A percentile compares a stretch with the other conserved stretches of the same genome.
Evolutionary conservation across 1,284 basidiomycete genomes (phyloP).

Genomic region (Ustilago tritici): DNA sequence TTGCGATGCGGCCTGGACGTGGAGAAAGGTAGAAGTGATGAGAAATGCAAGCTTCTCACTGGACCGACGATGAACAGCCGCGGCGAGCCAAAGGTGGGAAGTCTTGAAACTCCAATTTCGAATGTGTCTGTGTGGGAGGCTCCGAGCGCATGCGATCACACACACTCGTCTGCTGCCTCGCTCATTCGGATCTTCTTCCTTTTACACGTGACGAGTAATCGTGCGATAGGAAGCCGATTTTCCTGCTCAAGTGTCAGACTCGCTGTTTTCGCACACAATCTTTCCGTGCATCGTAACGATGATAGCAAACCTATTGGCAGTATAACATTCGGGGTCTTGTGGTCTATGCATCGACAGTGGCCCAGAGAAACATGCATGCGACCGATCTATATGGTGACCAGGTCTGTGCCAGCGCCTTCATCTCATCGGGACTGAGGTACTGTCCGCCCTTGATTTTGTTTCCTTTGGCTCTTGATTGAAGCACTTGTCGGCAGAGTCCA

Average conservation of each 20-base stretch:
- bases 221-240: conserved; percentile 18
- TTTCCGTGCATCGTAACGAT: too few relatives aligned
- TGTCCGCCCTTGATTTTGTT: conserved; percentile 65
- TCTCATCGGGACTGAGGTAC: conserved; percentile 65
- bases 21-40: conserved; percentile 20
- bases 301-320: too few relatives aligned
- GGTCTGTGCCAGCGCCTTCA: conserved; percentile 56
- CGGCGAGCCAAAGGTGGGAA: background rate
- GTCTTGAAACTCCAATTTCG: conserved; percentile 6
- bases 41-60: conserved; percentile 29
- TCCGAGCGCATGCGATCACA: conserved; percentile 35
- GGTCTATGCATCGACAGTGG: conserved; percentile 46
- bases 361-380: conserved; percentile 65
- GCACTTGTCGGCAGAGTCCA: conserved; percentile 35
- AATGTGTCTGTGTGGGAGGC: conserved; percentile 7
- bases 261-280: background rate
- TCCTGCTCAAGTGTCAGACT: conserved; percentile 19
- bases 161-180: conserved; percentile 16
- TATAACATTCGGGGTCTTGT: too few relatives aligned
- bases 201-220: conserved; percentile 25
- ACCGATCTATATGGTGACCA: conserved; percentile 66
- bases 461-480: conserved; percentile 55
- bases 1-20: conserved; percentile 17
- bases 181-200: background rate
- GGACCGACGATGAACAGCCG: conserved; percentile 7